Evolutionary conservation across 352 stramenopile species (phyloP).

Genomic region (Pythium periplocum): DNA sequence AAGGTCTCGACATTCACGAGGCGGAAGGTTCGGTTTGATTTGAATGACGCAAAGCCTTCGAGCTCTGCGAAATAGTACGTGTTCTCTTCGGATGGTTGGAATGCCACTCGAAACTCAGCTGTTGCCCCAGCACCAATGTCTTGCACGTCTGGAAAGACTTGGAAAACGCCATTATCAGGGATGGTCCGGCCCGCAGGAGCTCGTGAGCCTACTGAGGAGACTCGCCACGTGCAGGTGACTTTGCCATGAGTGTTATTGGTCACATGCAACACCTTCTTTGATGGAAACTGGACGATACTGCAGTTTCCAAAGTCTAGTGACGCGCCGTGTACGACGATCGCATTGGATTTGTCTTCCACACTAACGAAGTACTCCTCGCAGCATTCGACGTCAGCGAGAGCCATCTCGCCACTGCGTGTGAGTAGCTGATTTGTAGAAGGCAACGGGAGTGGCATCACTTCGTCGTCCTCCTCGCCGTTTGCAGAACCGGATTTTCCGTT

Average conservation of each 20-base stretch:
- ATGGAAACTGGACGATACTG: slow-evolving; percentile 43
- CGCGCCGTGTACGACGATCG: slow-evolving; percentile 34
- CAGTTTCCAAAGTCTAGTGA: slow-evolving; percentile 81
- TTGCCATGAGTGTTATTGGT: slow-evolving; percentile 87
- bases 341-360: slow-evolving; percentile 49
- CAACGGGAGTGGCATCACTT: neutral
- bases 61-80: slow-evolving; percentile 89
- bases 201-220: slow-evolving; percentile 15
- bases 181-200: slow-evolving; percentile 4
- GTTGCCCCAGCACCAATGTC: slow-evolving; percentile 80
- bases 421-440: slow-evolving; percentile 27
- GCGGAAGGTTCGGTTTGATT: slow-evolving; percentile 92
- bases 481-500: neutral
- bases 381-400: slow-evolving; percentile 59
- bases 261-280: slow-evolving; percentile 72
- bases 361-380: slow-evolving; percentile 85
- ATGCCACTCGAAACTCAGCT: slow-evolving; percentile 78
- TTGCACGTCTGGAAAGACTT: slow-evolving; percentile 56
- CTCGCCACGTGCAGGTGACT: slow-evolving; percentile 72
- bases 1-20: slow-evolving; percentile 91
- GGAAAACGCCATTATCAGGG: slow-evolving; percentile 34
- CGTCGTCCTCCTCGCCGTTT: slow-evolving; percentile 5
- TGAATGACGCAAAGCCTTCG: slow-evolving; percentile 87
- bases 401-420: slow-evolving; percentile 81
- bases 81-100: slow-evolving; percentile 71